These are phyloP conservation scores for Nemania sp. DNA, from an alignment of 2,329 filamentous ascomycete genomes.

Conservation along the genomic window DNA sequence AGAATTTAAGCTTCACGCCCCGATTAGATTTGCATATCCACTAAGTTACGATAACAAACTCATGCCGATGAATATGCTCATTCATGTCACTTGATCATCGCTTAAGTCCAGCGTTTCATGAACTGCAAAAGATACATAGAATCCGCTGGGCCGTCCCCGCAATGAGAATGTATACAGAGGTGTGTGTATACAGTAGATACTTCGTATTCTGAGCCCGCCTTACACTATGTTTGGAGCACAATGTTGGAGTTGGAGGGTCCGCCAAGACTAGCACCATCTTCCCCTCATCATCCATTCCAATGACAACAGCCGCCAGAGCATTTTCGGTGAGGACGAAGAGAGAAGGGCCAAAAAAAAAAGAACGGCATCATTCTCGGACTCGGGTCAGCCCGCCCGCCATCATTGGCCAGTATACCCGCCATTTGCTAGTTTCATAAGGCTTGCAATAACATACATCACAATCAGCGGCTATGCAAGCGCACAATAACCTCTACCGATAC, in stretches of 20 bases:
- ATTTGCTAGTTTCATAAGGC: neutral
- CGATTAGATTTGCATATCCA: no score
- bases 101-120: neutral
- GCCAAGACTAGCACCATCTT: neutral
- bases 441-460: constrained; percentile 2
- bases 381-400: neutral
- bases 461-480: constrained; percentile 22
- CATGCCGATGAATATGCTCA: neutral
- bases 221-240: no score
- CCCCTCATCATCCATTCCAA: neutral
- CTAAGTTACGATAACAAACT: no score
- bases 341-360: no score
- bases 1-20: no score
- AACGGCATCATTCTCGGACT: neutral
- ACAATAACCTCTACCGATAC: constrained; percentile 16
- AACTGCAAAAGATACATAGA: no score
- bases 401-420: neutral
- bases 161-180: no score
- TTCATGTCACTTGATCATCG: neutral
- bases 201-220: no score
- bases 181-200: no score
- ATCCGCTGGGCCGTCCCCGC: no score
- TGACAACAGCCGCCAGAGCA: neutral
- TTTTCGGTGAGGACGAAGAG: constrained; percentile 17
- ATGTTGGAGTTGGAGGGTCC: neutral